phyloP scores from a whole-genome alignment of 2,329 filamentous ascomycete species.

The Triangularia setosa region DNA sequence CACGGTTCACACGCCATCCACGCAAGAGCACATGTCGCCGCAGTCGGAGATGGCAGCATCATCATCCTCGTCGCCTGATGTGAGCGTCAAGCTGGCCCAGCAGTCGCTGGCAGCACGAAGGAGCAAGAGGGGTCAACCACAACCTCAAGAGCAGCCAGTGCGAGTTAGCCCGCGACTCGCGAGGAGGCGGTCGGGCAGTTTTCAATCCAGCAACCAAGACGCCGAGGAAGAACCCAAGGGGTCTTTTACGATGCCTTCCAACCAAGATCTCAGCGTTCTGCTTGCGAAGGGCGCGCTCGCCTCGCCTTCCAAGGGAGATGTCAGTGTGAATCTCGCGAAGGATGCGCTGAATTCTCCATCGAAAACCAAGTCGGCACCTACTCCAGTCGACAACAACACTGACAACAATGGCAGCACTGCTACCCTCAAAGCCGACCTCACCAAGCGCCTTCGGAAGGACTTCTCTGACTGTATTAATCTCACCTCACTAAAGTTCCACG shows the following conservation, averaged over 20 bases:
- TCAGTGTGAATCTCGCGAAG: conserved; percentile 27
- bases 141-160: conserved; percentile 9
- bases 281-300: conserved; percentile 31
- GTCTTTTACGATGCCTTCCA: not conserved
- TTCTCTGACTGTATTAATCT: conserved; percentile 52
- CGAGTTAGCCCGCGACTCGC: conserved; percentile 25
- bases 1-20: not conserved
- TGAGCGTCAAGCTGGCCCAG: conserved; percentile 27
- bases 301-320: conserved; percentile 30
- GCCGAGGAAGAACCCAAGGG: conserved; percentile 26
- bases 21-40: not conserved
- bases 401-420: conserved; percentile 18
- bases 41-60: not conserved
- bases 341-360: conserved; percentile 23
- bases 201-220: conserved; percentile 25
- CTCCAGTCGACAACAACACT: not conserved
- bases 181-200: conserved; percentile 28
- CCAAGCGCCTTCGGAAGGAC: conserved; percentile 43
- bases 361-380: conserved; percentile 13
- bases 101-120: conserved; percentile 21
- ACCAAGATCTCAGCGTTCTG: conserved; percentile 28
- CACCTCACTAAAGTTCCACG: conserved; percentile 47
- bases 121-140: conserved; percentile 15
- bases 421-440: conserved; percentile 43
- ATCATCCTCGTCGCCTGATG: conserved; percentile 19